Evolutionary conservation across 1,139 yeast genomes (phyloP).

Genomic region (Pichia terricola): DNA sequence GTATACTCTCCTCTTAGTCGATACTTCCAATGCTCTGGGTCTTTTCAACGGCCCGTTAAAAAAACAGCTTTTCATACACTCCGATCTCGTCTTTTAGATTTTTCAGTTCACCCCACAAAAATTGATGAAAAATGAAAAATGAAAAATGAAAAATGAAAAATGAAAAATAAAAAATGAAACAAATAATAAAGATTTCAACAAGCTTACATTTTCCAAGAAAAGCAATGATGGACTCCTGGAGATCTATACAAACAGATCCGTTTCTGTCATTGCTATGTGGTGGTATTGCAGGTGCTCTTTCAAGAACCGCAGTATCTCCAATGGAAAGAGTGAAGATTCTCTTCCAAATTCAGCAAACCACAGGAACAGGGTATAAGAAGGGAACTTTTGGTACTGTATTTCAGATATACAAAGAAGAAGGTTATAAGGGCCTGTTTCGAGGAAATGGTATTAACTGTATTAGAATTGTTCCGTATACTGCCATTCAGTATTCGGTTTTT

Average conservation of each 20-base stretch:
- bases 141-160: too few relatives aligned
- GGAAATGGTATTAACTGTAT: constrained; percentile 89
- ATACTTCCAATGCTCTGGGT: too few relatives aligned
- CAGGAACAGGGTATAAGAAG: constrained; percentile 35
- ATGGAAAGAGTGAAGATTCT: constrained; percentile 89
- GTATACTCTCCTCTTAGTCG: too few relatives aligned
- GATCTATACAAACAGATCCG: constrained; percentile 15
- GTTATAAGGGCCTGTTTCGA: constrained; percentile 76
- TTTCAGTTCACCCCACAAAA: too few relatives aligned
- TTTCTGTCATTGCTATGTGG: constrained; percentile 55
- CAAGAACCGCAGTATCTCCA: constrained; percentile 90
- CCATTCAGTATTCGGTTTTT: constrained; percentile 86
- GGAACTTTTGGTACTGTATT: constrained; percentile 71
- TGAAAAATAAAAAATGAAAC: too few relatives aligned
- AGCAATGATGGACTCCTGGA: too few relatives aligned
- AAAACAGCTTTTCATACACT: too few relatives aligned
- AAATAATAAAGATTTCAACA: too few relatives aligned
- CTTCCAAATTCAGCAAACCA: constrained; percentile 69
- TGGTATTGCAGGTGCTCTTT: constrained; percentile 85
- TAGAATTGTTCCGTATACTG: constrained; percentile 86
- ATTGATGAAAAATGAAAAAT: too few relatives aligned
- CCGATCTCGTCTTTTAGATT: too few relatives aligned
- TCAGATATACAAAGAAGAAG: constrained; percentile 84
- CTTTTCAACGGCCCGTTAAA: too few relatives aligned
- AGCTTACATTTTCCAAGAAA: too few relatives aligned